Base-by-base conservation (phyloP, 768 basidiomycete genomes). In the Lactarius evosmus region DNA sequence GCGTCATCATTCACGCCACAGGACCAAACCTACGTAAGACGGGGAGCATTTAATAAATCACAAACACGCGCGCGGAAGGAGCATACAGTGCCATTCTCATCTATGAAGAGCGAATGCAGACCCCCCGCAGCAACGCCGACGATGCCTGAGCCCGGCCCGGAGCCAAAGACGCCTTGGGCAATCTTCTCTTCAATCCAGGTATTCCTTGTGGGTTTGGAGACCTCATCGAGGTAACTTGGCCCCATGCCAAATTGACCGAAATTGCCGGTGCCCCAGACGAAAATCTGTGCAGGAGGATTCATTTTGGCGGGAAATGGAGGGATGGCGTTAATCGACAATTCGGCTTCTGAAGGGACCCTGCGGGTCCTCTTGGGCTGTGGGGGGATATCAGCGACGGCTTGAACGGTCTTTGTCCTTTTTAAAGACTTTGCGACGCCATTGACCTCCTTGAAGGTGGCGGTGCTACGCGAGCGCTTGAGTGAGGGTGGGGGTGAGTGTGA, bases 181-280 rank as follows among this genome's bases (percentile, higher is more conserved):
- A 93, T 91, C 74, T 88, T 83, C 70, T 86, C 78, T 69, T 93
- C 87, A 27, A 91, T 81, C 87, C 89, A 92, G 0, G 74, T 66
- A 72, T 92, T 94, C 61, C 86, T 82, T 70, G 83, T 87, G 9
- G 95, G 95, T 67, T 87, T 88, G 58, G 81, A 76, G 61, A 89
- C 81, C 74, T 96, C 93, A 62, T 79, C 85, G 34, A 93, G 77
- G 55, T 77, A 72, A 67, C 87, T 84, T 4, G 85, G 85, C 40
- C 96, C 96, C 79, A 96, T 84, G 34, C 95, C 97, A 70, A 97
- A 89, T 74, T 98, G 95, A 33, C 95, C 95, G 77, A 94, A 93
- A 75, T 96, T 95, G 30, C 94, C 95, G 12, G 88, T 86, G 7
- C 96, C 96, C 84, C 91, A 98, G 8, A 84, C 87, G 67, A 95